Percentiles rank a stretch among this genome's conserved stretches.
Evolutionary conservation across 2,329 filamentous ascomycete species (phyloP).

Genomic region (Botryosphaeria agaves): DNA sequence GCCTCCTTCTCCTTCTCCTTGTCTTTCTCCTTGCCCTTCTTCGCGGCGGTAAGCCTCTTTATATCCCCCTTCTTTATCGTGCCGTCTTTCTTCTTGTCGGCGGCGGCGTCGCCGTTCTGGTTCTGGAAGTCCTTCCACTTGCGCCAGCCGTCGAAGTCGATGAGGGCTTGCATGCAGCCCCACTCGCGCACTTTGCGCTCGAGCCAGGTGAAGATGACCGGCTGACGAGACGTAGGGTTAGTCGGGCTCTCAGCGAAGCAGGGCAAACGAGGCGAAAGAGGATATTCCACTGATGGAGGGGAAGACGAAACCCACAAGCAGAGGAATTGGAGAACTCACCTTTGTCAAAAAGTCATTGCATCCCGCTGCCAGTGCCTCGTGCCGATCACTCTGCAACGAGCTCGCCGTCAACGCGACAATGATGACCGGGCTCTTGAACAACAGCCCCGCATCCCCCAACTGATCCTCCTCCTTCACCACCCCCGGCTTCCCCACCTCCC

Average conservation of each 20-base stretch:
- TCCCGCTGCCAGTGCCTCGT: conserved; percentile 84
- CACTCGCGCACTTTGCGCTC: conserved; percentile 97
- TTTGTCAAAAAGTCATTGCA: conserved; percentile 98
- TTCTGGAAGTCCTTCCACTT: conserved; percentile 68
- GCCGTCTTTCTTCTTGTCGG: background rate
- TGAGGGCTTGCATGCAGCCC: conserved; percentile 98
- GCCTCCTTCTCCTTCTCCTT: background rate
- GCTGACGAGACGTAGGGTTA: conserved; percentile 24
- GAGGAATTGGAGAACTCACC: conserved; percentile 32
- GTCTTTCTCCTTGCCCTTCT: background rate
- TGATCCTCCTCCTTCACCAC: conserved; percentile 44
- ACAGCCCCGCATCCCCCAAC: conserved; percentile 40
- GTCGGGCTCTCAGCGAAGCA: conserved; percentile 1
- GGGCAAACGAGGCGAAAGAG: background rate
- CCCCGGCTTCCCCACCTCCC: conserved; percentile 9
- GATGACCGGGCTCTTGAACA: conserved; percentile 95
- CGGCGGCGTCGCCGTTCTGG: background rate
- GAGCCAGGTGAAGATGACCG: conserved; percentile 94
- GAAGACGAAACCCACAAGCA: background rate
- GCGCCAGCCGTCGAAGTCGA: conserved; percentile 96
- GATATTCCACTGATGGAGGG: background rate
- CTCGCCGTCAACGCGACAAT: conserved; percentile 94
- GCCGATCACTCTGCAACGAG: conserved; percentile 83
- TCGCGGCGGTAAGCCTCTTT: background rate
- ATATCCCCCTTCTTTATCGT: background rate